Evolutionary conservation across 805 yeast species (phyloP).

Genomic region (Jamesozyma jinghongensis): DNA sequence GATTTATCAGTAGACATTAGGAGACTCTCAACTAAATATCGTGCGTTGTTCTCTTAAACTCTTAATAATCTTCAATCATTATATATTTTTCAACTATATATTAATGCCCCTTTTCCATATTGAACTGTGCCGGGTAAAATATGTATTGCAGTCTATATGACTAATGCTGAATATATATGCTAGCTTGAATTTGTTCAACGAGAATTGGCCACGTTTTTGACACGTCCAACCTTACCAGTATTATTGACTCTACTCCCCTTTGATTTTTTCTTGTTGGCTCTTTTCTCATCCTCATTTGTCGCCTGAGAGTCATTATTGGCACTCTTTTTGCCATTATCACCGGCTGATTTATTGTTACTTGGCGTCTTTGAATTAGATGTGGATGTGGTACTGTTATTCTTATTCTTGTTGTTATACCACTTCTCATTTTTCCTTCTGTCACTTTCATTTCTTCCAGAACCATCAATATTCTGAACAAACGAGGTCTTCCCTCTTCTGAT

Average conservation of each 20-base stretch:
- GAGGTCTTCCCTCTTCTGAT: conserved; percentile 24
- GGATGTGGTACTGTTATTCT: too few species aligned
- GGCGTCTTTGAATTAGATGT: not conserved
- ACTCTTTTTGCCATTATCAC: not conserved
- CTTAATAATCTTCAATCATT: too few species aligned
- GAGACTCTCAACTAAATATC: conserved; percentile 29
- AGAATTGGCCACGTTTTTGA: too few species aligned
- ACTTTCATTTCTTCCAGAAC: conserved; percentile 2
- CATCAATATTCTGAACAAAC: conserved; percentile 22
- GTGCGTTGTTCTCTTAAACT: too few species aligned
- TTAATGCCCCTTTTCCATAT: too few species aligned
- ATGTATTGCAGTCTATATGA: too few species aligned
- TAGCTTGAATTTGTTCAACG: too few species aligned
- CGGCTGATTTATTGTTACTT: conserved; percentile 1
- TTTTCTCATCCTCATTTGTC: conserved; percentile 25
- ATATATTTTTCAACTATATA: too few species aligned
- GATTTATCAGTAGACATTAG: conserved; percentile 24
- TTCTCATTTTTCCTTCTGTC: conserved; percentile 1
- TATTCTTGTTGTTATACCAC: not conserved
- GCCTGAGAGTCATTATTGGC: conserved; percentile 1
- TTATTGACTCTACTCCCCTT: conserved; percentile 32
- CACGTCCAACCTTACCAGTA: too few species aligned
- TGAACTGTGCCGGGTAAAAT: too few species aligned
- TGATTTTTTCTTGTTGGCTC: conserved; percentile 41
- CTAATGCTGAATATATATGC: too few species aligned